phyloP scores from a whole-genome alignment of 2,329 filamentous ascomycete species.

The Epichloe coenophiala region DNA sequence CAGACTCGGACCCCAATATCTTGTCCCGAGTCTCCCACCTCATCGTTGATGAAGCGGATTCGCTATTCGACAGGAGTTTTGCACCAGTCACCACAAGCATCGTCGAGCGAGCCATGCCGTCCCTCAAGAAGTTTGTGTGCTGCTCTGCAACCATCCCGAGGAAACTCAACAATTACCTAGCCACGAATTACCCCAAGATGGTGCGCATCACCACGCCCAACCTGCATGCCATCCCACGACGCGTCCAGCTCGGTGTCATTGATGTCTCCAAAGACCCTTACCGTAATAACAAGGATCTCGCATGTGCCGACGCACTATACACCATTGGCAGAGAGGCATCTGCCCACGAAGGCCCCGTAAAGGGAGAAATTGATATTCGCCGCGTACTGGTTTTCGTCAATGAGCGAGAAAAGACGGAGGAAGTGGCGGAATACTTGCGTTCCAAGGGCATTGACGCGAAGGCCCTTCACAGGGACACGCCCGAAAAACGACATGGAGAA shows the following conservation, averaged over 20 bases:
- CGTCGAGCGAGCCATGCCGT: constrained; percentile 68
- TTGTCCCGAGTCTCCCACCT: constrained; percentile 83
- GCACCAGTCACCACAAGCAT: constrained; percentile 69
- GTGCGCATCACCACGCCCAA: constrained; percentile 84
- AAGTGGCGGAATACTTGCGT: constrained; percentile 65
- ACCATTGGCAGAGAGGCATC: constrained; percentile 69
- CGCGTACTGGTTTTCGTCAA: constrained; percentile 94
- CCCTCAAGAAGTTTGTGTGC: constrained; percentile 72
- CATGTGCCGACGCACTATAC: constrained; percentile 91
- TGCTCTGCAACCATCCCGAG: constrained; percentile 94
- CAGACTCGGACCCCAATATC: constrained; percentile 79
- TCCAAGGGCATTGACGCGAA: constrained; percentile 81
- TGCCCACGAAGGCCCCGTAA: constrained; percentile 40
- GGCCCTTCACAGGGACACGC: constrained; percentile 73
- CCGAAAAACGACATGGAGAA: constrained; percentile 63
- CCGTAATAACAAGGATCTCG: constrained; percentile 80
- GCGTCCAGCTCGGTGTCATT: constrained; percentile 86
- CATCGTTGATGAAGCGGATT: constrained; percentile 91
- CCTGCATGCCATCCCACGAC: constrained; percentile 85
- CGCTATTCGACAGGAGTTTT: constrained; percentile 87
- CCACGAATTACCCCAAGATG: constrained; percentile 69
- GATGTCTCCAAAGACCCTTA: constrained; percentile 90
- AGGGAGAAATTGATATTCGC: constrained; percentile 53
- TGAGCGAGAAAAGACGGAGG: constrained; percentile 76
- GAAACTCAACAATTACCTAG: constrained; percentile 75